These are phyloP conservation scores for Volvox africanus DNA, from an alignment of 139 green algal species.

Conservation along the genomic window DNA sequence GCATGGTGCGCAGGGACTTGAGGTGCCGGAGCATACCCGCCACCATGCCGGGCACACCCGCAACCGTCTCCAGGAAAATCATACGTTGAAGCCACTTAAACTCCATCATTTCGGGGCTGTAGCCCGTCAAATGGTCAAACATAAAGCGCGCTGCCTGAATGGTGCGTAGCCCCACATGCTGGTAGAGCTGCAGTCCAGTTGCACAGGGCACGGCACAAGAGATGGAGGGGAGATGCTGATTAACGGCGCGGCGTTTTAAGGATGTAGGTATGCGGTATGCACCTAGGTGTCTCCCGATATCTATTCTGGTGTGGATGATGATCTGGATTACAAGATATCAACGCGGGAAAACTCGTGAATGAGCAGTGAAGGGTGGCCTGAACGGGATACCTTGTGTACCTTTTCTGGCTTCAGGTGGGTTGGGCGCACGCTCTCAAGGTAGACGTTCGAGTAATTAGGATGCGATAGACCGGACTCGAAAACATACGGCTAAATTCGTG, in stretches of 20 bases:
- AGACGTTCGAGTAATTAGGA: slow-evolving; percentile 70
- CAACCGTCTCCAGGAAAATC: slow-evolving; percentile 95
- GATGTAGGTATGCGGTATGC: too few species aligned
- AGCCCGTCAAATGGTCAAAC: slow-evolving; percentile 86
- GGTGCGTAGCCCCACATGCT: slow-evolving; percentile 51
- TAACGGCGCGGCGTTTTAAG: too few species aligned
- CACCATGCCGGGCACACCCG: slow-evolving; percentile 94
- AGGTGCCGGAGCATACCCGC: slow-evolving; percentile 94
- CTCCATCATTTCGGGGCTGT: slow-evolving; percentile 79
- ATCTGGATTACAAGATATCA: too few species aligned
- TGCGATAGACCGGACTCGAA: slow-evolving; percentile 2
- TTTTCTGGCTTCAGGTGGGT: slow-evolving; percentile 67
- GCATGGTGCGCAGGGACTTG: slow-evolving; percentile 83
- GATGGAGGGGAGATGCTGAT: too few species aligned
- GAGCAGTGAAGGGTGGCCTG: too few species aligned
- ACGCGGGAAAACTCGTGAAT: too few species aligned
- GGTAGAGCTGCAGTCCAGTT: slow-evolving; percentile 51
- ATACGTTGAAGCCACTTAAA: slow-evolving; percentile 72
- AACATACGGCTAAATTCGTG: not conserved
- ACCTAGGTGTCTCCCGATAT: too few species aligned
- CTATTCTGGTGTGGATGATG: too few species aligned
- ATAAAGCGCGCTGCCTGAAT: slow-evolving; percentile 55
- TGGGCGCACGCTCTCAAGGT: slow-evolving; percentile 72
- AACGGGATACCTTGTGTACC: not conserved
- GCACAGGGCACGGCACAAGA: not conserved